These are phyloP conservation scores for Lepidium didymum DNA, from an alignment of 345 rosid species.

Conservation along the genomic window DNA sequence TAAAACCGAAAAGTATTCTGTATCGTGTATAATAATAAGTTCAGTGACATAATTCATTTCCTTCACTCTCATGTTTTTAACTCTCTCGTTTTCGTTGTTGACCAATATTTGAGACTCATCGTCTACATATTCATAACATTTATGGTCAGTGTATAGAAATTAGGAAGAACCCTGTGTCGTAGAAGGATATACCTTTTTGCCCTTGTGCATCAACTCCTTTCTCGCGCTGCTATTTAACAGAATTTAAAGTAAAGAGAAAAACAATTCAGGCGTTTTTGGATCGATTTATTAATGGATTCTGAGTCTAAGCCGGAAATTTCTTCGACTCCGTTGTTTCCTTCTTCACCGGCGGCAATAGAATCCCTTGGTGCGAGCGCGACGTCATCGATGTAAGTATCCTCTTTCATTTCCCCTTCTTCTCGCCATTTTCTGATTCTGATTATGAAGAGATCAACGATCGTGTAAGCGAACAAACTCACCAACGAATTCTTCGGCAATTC, in stretches of 20 bases:
- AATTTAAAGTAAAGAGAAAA: background rate
- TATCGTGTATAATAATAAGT: no score
- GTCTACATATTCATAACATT: no score
- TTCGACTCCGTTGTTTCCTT: slow-evolving; percentile 51
- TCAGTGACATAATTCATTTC: no score
- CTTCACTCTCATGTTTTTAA: no score
- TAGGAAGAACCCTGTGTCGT: no score
- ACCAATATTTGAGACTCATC: no score
- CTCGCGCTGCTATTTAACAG: background rate
- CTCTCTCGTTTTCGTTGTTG: no score
- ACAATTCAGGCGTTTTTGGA: background rate
- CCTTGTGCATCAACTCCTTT: background rate
- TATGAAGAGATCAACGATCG: background rate
- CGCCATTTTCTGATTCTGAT: background rate
- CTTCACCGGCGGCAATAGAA: slow-evolving; percentile 67
- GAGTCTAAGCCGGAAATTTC: slow-evolving; percentile 25
- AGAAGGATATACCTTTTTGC: background rate
- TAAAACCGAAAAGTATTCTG: background rate
- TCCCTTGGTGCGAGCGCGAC: slow-evolving; percentile 81
- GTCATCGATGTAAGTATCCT: slow-evolving; percentile 46
- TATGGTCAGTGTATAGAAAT: background rate
- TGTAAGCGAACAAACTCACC: background rate
- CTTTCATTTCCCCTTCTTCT: background rate
- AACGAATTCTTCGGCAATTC: background rate
- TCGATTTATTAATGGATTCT: slow-evolving; percentile 15